Percentiles rank a stretch among this genome's conserved stretches.
Evolutionary conservation across 352 stramenopile genomes (phyloP).

Genomic region (Pythium phragmiticola): DNA sequence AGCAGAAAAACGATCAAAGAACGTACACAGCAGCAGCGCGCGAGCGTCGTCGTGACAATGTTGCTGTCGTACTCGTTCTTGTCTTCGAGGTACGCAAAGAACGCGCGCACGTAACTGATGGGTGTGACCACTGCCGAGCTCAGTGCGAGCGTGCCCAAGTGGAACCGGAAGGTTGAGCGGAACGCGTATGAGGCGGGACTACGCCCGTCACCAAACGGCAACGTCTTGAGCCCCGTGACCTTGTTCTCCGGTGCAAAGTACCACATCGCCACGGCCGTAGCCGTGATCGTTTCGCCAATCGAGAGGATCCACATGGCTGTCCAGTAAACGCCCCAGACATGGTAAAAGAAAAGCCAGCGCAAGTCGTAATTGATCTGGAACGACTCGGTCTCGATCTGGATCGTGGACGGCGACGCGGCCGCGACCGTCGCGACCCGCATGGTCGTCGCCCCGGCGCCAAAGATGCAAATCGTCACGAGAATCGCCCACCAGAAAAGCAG

Average conservation of each 20-base stretch:
- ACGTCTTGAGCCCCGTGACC: slow-evolving; percentile 54
- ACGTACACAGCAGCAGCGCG: slow-evolving; percentile 75
- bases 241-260: slow-evolving; percentile 74
- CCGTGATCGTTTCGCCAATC: slow-evolving; percentile 75
- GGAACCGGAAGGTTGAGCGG: slow-evolving; percentile 57
- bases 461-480: slow-evolving; percentile 72
- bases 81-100: slow-evolving; percentile 82
- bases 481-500: slow-evolving; percentile 73
- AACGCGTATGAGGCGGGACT: slow-evolving; percentile 72
- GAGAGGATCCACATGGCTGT: slow-evolving; percentile 61
- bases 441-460: slow-evolving; percentile 61
- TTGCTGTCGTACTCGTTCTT: slow-evolving; percentile 80
- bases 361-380: slow-evolving; percentile 65
- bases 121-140: slow-evolving; percentile 58
- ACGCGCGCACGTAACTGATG: slow-evolving; percentile 64
- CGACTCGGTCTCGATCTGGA: slow-evolving; percentile 65
- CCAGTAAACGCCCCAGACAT: slow-evolving; percentile 83
- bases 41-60: slow-evolving; percentile 47
- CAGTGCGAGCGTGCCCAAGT: slow-evolving; percentile 71
- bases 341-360: slow-evolving; percentile 76
- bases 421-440: slow-evolving; percentile 59
- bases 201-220: slow-evolving; percentile 29
- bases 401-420: slow-evolving; percentile 38
- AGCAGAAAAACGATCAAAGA: not conserved
- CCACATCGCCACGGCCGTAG: slow-evolving; percentile 70